phyloP scores from a whole-genome alignment of 2,329 filamentous ascomycete genomes.

The Tricladium varicosporioides region DNA sequence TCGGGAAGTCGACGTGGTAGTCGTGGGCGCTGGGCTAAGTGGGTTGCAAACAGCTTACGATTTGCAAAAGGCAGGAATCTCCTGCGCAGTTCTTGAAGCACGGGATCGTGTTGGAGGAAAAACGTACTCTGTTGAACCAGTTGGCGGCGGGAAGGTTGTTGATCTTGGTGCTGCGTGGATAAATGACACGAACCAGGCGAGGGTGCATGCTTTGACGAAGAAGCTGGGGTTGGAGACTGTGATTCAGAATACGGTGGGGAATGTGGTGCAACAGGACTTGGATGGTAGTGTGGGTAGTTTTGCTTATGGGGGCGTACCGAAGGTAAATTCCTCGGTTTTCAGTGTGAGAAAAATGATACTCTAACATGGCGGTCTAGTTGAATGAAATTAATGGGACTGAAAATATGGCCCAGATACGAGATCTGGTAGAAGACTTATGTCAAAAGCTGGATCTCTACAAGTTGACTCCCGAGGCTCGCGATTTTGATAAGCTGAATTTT shows the following conservation, averaged over 20 bases:
- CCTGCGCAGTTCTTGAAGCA: slow-evolving; percentile 38
- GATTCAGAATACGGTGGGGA: slow-evolving; percentile 47
- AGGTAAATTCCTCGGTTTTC: slow-evolving; percentile 17
- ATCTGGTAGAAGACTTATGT: slow-evolving; percentile 2
- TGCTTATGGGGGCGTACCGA: slow-evolving; percentile 34
- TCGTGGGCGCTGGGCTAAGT: slow-evolving; percentile 13
- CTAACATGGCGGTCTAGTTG: neutral
- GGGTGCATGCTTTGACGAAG: slow-evolving; percentile 41
- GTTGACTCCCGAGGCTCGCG: slow-evolving; percentile 12
- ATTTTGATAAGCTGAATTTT: slow-evolving; percentile 34
- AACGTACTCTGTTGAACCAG: slow-evolving; percentile 27
- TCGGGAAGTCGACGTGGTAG: slow-evolving; percentile 11
- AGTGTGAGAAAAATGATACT: neutral
- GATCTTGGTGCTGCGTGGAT: slow-evolving; percentile 60
- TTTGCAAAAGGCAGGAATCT: slow-evolving; percentile 14
- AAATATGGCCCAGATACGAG: slow-evolving; percentile 6
- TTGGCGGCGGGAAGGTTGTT: slow-evolving; percentile 34
- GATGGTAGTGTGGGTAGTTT: slow-evolving; percentile 36
- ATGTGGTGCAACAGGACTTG: slow-evolving; percentile 40
- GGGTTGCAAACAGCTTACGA: slow-evolving; percentile 16
- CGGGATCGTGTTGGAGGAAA: slow-evolving; percentile 43
- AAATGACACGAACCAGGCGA: slow-evolving; percentile 38
- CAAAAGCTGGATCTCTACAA: slow-evolving; percentile 16
- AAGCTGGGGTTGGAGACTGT: slow-evolving; percentile 43
- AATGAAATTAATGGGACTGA: neutral